phyloP scores from a whole-genome alignment of 2,329 filamentous ascomycete species.

The Botrytis byssoidea region DNA sequence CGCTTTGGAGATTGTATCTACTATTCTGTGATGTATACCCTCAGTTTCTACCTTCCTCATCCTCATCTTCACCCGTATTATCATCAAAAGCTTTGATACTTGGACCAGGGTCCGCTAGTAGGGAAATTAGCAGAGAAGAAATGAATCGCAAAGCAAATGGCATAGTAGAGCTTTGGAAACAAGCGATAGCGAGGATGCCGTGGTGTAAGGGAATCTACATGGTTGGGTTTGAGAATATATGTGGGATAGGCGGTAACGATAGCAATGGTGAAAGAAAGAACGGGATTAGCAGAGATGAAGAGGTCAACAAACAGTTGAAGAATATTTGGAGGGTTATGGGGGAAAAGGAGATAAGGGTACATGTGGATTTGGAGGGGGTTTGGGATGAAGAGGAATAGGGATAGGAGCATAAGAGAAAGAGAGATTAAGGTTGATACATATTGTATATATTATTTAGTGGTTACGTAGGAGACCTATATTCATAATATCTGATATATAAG shows the following conservation, averaged over 20 bases:
- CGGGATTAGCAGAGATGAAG: conserved; percentile 43
- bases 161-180: conserved; percentile 51
- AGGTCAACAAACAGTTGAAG: conserved; percentile 37
- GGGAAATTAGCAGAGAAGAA: not conserved
- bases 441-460: not conserved
- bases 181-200: conserved; percentile 56
- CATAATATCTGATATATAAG: not conserved
- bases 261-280: conserved; percentile 40
- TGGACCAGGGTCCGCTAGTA: not conserved
- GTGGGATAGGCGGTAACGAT: conserved; percentile 34
- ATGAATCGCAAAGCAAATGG: not conserved
- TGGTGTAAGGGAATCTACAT: conserved; percentile 63
- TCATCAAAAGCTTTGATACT: not conserved
- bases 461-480: not conserved
- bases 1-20: conserved; percentile 53
- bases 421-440: not conserved
- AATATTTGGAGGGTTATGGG: conserved; percentile 55
- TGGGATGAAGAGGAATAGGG: conserved; percentile 8
- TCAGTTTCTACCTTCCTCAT: conserved; percentile 35
- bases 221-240: conserved; percentile 51
- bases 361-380: conserved; percentile 51
- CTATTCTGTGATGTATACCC: conserved; percentile 47
- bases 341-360: conserved; percentile 61
- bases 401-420: not conserved
- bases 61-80: not conserved